A percentile compares a stretch with the other conserved stretches of the same genome.
Evolutionary conservation across 371 early-diverging fungal species (phyloP).

Genomic region (Rhizomucor pusillus): DNA sequence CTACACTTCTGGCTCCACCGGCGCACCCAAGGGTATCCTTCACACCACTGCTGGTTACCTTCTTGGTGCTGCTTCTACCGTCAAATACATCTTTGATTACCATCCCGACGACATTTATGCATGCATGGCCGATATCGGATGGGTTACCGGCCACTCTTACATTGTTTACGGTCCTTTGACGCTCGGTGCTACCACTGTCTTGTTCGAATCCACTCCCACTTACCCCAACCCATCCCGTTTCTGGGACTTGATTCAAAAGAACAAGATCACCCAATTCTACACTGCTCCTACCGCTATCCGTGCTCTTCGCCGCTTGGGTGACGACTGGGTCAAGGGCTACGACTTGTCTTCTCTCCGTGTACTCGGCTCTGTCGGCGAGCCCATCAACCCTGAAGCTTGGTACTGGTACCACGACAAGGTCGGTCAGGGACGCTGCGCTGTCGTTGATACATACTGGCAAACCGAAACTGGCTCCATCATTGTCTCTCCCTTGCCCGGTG

Average conservation of each 20-base stretch:
- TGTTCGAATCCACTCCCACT: slow-evolving; percentile 91
- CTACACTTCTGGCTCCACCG: slow-evolving; percentile 98
- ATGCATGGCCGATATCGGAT: slow-evolving; percentile 80
- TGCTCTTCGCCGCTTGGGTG: slow-evolving; percentile 84
- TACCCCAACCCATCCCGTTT: slow-evolving; percentile 82
- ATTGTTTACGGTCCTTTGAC: slow-evolving; percentile 94
- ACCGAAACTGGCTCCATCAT: slow-evolving; percentile 98
- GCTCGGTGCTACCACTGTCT: slow-evolving; percentile 87
- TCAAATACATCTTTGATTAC: slow-evolving; percentile 91
- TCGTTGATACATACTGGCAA: slow-evolving; percentile 98
- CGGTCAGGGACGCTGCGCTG: slow-evolving; percentile 78
- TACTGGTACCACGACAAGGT: slow-evolving; percentile 93
- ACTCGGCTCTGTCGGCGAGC: slow-evolving; percentile 98
- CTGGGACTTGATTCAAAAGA: slow-evolving; percentile 84
- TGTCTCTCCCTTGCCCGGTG: slow-evolving; percentile 88
- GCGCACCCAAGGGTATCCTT: slow-evolving; percentile 94
- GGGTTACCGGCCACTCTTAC: slow-evolving; percentile 88
- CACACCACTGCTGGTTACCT: slow-evolving; percentile 97
- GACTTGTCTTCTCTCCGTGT: slow-evolving; percentile 82
- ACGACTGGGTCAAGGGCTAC: slow-evolving; percentile 72
- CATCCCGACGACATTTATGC: slow-evolving; percentile 82
- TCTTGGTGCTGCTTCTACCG: slow-evolving; percentile 85
- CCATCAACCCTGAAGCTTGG: slow-evolving; percentile 99
- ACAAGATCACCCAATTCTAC: slow-evolving; percentile 96
- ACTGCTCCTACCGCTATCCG: slow-evolving; percentile 99